Evolutionary conservation across 768 basidiomycete genomes (phyloP).

Genomic region (Suillus subluteus): DNA sequence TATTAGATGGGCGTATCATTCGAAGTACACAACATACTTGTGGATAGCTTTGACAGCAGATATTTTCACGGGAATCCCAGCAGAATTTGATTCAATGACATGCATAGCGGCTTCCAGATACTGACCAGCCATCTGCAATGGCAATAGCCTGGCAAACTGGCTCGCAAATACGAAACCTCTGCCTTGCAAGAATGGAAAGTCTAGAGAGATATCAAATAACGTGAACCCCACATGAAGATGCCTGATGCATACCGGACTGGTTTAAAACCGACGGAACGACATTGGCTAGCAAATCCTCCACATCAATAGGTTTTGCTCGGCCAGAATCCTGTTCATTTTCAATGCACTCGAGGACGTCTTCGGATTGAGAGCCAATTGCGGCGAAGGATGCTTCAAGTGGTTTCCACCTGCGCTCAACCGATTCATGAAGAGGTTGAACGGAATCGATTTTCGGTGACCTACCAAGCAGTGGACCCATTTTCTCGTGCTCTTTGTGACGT

Average conservation of each 20-base stretch:
- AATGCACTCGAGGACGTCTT: conserved; percentile 72
- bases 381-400: conserved; percentile 85
- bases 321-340: conserved; percentile 76
- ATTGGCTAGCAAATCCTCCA: conserved; percentile 73
- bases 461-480: conserved; percentile 67
- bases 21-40: conserved; percentile 61
- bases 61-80: conserved; percentile 87
- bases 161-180: conserved; percentile 94
- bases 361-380: conserved; percentile 78
- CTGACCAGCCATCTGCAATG: conserved; percentile 72
- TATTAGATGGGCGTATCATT: conserved; percentile 12
- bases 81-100: conserved; percentile 74
- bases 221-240: not conserved
- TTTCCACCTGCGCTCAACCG: conserved; percentile 73
- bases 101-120: conserved; percentile 88
- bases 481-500: conserved; percentile 60
- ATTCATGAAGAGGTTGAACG: conserved; percentile 10
- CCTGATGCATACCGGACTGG: conserved; percentile 58
- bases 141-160: conserved; percentile 78
- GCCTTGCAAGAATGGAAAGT: conserved; percentile 91
- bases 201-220: conserved; percentile 41
- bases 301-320: conserved; percentile 69
- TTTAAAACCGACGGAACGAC: conserved; percentile 79
- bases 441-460: conserved; percentile 22
- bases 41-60: conserved; percentile 93